Evolutionary conservation across 345 rosid species (phyloP).

Genomic region (Euphorbia tirucalli): DNA sequence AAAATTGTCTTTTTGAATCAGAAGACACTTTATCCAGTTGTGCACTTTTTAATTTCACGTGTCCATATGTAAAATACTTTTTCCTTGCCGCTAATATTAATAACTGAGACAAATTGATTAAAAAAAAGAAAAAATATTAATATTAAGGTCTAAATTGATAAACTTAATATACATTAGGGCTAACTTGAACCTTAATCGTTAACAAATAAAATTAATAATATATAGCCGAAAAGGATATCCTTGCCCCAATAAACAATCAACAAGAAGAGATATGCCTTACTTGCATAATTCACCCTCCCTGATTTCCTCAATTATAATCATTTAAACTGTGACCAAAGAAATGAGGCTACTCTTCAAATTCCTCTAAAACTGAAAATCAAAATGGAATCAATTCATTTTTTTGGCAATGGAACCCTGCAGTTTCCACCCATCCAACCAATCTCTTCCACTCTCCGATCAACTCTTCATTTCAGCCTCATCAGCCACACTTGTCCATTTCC

Average conservation of each 20-base stretch:
- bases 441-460: slow-evolving; percentile 22
- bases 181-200: no score
- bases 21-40: no score
- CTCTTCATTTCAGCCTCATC: slow-evolving; percentile 13
- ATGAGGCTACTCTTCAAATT: background rate
- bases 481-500: slow-evolving; percentile 3
- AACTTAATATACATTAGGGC: no score
- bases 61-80: no score
- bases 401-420: slow-evolving; percentile 26
- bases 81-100: no score
- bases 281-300: slow-evolving; percentile 20
- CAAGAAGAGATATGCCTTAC: slow-evolving; percentile 39
- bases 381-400: slow-evolving; percentile 40
- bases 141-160: no score
- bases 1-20: no score
- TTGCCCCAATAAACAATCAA: slow-evolving; percentile 24
- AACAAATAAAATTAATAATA: no score
- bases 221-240: slow-evolving; percentile 7
- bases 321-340: background rate
- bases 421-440: slow-evolving; percentile 10
- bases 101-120: no score
- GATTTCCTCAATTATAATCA: background rate
- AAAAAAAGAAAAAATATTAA: no score
- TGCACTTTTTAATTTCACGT: no score
- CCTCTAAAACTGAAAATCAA: slow-evolving; percentile 8